Conservation (phyloP, 2,329 filamentous ascomycete genomes). For the Trichophyton equinum region DNA sequence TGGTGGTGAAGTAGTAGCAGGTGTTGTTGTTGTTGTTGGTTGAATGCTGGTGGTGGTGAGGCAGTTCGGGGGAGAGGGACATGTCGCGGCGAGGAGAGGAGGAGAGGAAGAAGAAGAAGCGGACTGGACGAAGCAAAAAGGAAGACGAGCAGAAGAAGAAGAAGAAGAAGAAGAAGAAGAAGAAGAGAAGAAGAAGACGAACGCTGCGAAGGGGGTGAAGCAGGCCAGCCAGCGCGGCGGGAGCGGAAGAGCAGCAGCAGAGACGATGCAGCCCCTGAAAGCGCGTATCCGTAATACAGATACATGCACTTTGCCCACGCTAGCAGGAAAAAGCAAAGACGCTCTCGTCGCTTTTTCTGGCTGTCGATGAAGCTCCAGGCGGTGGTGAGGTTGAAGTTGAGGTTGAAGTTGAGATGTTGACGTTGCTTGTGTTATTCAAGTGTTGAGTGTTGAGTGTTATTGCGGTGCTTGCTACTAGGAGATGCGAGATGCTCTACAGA, state of each 20-base stretch:
- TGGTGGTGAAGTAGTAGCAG: not conserved
- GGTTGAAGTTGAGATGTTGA: no score
- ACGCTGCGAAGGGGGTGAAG: conserved; percentile 23
- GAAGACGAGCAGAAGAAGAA: conserved; percentile 10
- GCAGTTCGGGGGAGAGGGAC: not conserved
- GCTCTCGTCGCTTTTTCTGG: not conserved
- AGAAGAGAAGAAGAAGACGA: conserved; percentile 20
- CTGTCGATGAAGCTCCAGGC: no score
- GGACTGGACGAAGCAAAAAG: not conserved
- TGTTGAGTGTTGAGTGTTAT: not conserved
- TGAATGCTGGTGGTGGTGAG: not conserved
- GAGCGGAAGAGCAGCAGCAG: conserved; percentile 16
- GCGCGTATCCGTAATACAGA: conserved; percentile 4
- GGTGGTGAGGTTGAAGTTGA: not conserved
- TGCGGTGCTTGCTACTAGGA: not conserved
- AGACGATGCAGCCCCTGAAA: conserved; percentile 9
- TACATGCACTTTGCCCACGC: conserved; percentile 1
- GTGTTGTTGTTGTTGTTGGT: not conserved
- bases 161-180: conserved; percentile 18
- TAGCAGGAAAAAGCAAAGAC: not conserved
- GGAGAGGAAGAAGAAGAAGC: not conserved
- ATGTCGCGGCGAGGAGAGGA: not conserved
- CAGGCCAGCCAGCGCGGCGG: conserved; percentile 27
- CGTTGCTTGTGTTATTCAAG: no score
- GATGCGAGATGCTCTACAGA: not conserved